These are phyloP conservation scores for Tuber umbilicatum DNA, from an alignment of 495 filamentous ascomycete genomes.

Conservation along the genomic window DNA sequence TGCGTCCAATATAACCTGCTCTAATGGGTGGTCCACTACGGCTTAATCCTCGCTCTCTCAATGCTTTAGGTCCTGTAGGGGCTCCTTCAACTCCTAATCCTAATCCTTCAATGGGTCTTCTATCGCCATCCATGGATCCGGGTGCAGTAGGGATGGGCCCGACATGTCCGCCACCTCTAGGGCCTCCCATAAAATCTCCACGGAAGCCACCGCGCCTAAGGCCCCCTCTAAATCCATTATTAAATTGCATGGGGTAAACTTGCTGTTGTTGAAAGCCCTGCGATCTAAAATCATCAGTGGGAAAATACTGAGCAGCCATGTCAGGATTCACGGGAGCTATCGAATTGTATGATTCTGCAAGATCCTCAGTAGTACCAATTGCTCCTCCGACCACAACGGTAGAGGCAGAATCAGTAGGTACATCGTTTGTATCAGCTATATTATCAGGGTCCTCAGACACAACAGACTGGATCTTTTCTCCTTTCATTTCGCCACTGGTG, in stretches of 20 bases:
- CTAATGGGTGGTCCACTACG: conserved; percentile 43
- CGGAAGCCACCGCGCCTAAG: conserved; percentile 30
- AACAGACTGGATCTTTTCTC: conserved; percentile 40
- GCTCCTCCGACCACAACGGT: conserved; percentile 32
- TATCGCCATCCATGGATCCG: conserved; percentile 30
- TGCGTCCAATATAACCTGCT: conserved; percentile 24
- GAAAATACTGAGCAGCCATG: conserved; percentile 35
- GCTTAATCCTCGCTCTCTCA: conserved; percentile 64
- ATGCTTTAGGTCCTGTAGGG: conserved; percentile 86
- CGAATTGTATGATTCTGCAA: conserved; percentile 29
- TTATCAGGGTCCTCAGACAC: conserved; percentile 38
- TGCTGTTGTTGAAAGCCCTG: conserved; percentile 24
- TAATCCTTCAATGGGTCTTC: conserved; percentile 23
- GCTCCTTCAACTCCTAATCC: conserved; percentile 67
- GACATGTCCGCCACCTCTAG: conserved; percentile 19
- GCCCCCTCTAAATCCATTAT: conserved; percentile 34
- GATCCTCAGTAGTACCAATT: conserved; percentile 30
- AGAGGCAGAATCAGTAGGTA: conserved; percentile 38
- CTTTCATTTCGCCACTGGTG: conserved; percentile 39
- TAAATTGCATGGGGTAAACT: conserved; percentile 17
- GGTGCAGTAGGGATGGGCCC: conserved; percentile 26
- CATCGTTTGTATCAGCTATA: conserved; percentile 40
- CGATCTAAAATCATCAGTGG: conserved; percentile 37
- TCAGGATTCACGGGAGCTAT: conserved; percentile 36
- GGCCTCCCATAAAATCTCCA: conserved; percentile 19